A percentile compares a stretch with the other conserved stretches of the same genome.
Evolutionary conservation across 257 asterid species (phyloP).

Genomic region (Avicennia marina): DNA sequence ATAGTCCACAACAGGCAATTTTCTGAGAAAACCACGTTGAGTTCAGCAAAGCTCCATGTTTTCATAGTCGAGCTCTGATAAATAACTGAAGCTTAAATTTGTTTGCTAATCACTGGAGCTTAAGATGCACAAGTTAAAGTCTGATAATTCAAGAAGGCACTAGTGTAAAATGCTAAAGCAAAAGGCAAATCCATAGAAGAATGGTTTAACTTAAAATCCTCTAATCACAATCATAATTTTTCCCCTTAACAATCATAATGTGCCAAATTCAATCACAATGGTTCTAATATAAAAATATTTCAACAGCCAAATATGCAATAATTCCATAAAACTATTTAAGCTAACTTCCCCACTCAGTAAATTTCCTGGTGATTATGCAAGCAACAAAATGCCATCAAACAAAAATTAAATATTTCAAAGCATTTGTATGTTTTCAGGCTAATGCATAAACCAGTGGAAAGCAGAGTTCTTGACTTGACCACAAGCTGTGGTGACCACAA

Average conservation of each 20-base stretch:
- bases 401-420: neutral
- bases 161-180: conserved; percentile 2
- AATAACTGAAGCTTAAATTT: conserved; percentile 7
- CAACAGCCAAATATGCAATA: too few species aligned
- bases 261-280: too few species aligned
- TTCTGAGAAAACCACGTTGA: neutral
- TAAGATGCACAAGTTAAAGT: conserved; percentile 8
- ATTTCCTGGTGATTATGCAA: neutral
- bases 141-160: conserved; percentile 9
- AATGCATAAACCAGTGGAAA: too few species aligned
- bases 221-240: neutral
- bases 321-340: neutral
- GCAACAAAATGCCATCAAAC: neutral
- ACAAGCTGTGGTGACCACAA: too few species aligned
- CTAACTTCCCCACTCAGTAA: neutral
- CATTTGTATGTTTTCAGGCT: neutral
- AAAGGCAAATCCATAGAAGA: neutral
- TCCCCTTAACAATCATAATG: too few species aligned
- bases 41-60: conserved; percentile 3
- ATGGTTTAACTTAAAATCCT: neutral
- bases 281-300: too few species aligned
- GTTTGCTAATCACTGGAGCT: neutral
- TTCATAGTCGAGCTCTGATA: neutral
- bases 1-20: conserved; percentile 1
- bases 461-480: too few species aligned